Evolutionary conservation across 306 rosid genomes (phyloP).

Genomic region (Heteromeles arbutifolia): DNA sequence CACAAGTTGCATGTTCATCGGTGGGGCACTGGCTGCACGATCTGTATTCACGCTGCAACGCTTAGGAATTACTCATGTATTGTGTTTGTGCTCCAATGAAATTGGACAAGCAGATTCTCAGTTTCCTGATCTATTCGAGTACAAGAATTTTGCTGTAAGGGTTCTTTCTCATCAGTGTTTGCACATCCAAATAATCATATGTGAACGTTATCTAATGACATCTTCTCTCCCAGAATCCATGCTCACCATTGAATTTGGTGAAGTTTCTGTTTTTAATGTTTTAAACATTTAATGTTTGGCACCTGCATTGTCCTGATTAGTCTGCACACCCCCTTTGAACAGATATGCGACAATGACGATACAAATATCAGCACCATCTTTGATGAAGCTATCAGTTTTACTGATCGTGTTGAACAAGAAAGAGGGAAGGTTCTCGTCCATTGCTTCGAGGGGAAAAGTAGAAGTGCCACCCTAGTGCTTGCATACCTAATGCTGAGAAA

Average conservation of each 20-base stretch:
- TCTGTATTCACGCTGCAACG: slow-evolving; percentile 79
- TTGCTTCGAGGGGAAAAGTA: slow-evolving; percentile 95
- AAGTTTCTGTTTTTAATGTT: background rate
- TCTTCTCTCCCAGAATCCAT: background rate
- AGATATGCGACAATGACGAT: slow-evolving; percentile 74
- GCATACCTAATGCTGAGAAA: slow-evolving; percentile 92
- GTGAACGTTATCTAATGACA: background rate
- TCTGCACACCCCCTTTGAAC: slow-evolving; percentile 15
- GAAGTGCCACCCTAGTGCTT: slow-evolving; percentile 85
- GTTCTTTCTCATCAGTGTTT: background rate
- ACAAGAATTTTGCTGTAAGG: slow-evolving; percentile 80
- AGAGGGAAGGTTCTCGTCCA: slow-evolving; percentile 82
- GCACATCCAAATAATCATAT: background rate
- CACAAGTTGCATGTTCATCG: slow-evolving; percentile 63
- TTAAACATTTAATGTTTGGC: background rate
- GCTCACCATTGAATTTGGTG: background rate
- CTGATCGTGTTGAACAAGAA: slow-evolving; percentile 57
- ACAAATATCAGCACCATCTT: slow-evolving; percentile 64
- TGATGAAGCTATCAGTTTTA: slow-evolving; percentile 72
- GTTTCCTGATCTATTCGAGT: slow-evolving; percentile 66
- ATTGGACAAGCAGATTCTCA: slow-evolving; percentile 96
- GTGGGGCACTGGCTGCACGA: slow-evolving; percentile 91
- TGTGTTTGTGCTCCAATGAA: slow-evolving; percentile 90
- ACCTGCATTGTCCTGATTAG: slow-evolving; percentile 10
- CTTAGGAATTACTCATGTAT: slow-evolving; percentile 69